These are phyloP conservation scores for Naumovozyma dairenensis DNA, from an alignment of 805 yeast genomes.

Conservation along the genomic window DNA sequence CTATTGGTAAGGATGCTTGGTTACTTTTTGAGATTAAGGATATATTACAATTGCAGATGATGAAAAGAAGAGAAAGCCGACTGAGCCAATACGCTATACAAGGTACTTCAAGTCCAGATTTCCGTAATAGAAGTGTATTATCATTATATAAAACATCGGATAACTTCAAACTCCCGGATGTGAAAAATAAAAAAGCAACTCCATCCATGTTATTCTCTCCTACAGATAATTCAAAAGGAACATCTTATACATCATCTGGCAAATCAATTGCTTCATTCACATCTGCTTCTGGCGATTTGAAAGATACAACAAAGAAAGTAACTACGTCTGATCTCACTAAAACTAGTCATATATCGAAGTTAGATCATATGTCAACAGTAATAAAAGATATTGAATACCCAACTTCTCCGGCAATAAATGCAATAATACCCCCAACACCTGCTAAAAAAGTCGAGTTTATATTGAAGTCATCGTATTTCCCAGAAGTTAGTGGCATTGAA, in stretches of 20 bases:
- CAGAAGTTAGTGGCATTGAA: constrained; percentile 9
- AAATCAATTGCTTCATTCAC: background rate
- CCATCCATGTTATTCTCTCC: constrained; percentile 27
- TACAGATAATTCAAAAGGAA: constrained; percentile 19
- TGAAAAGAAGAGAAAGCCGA: constrained; percentile 16
- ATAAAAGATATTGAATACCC: constrained; percentile 36
- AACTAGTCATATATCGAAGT: constrained; percentile 11
- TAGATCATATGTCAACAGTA: constrained; percentile 16
- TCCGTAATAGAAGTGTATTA: constrained; percentile 25
- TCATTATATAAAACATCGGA: constrained; percentile 21
- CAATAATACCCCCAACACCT: constrained; percentile 58
- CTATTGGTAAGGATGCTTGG: constrained; percentile 17
- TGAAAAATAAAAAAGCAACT: constrained; percentile 12
- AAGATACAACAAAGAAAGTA: too few relatives aligned
- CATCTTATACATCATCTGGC: constrained; percentile 1
- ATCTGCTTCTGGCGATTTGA: background rate
- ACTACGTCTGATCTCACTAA: too few relatives aligned
- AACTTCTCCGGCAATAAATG: constrained; percentile 32
- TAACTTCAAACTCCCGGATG: constrained; percentile 13
- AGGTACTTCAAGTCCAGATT: constrained; percentile 23
- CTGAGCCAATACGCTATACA: constrained; percentile 25
- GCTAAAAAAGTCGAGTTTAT: constrained; percentile 48
- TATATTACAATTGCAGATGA: constrained; percentile 11
- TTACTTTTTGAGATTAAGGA: constrained; percentile 15
- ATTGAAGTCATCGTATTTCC: constrained; percentile 23